Percentiles rank a stretch among this genome's conserved stretches.
These are phyloP conservation scores for Calocybe gambosa DNA, from an alignment of 1,284 basidiomycete species.

Conservation along the genomic window DNA sequence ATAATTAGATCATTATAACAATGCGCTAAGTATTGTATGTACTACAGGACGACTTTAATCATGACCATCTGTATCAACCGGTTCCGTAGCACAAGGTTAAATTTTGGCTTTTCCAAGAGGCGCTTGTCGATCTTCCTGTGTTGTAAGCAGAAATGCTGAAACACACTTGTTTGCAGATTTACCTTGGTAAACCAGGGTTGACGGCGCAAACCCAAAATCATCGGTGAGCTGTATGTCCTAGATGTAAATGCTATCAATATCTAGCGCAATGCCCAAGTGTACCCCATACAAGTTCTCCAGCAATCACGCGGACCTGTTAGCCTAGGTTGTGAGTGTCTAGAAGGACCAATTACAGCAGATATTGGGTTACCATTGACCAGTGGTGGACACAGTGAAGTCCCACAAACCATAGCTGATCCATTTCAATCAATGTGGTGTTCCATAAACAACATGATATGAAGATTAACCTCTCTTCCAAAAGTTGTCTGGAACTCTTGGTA, in stretches of 20 bases:
- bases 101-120: conserved; percentile 40
- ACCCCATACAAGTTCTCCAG: conserved; percentile 63
- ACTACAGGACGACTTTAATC: not conserved
- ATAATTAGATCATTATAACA: not conserved
- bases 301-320: conserved; percentile 66
- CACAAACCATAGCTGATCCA: conserved; percentile 74
- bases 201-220: conserved; percentile 78
- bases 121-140: conserved; percentile 29
- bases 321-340: conserved; percentile 2
- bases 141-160: conserved; percentile 4
- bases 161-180: conserved; percentile 12
- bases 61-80: not conserved
- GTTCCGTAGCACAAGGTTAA: conserved; percentile 8
- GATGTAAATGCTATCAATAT: conserved; percentile 7
- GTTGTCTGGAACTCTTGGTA: conserved; percentile 68
- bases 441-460: not conserved
- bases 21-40: not conserved
- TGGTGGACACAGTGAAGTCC: conserved; percentile 79
- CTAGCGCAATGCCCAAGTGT: conserved; percentile 2
- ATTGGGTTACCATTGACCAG: conserved; percentile 70
- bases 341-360: conserved; percentile 3
- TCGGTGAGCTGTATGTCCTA: conserved; percentile 62
- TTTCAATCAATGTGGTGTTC: not conserved
- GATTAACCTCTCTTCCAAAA: conserved; percentile 71
- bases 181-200: conserved; percentile 69